Percentiles rank a stretch among this genome's conserved stretches.
Evolutionary conservation across 371 early-diverging fungal species (phyloP).

Genomic region (Mortierella sp.): DNA sequence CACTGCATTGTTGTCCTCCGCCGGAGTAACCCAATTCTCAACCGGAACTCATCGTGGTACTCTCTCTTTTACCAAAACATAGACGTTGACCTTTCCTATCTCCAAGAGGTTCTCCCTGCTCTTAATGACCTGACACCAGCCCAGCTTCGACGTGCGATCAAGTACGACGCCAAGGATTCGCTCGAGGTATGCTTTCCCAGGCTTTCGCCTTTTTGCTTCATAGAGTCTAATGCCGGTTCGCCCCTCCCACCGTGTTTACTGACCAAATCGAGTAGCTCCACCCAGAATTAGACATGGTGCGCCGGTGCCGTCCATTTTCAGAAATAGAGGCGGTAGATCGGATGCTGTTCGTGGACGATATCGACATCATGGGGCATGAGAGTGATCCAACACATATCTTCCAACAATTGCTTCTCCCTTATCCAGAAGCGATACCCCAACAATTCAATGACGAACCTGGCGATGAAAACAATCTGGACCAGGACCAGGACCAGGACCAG

Average conservation of each 20-base stretch:
- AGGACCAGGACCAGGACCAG: neutral
- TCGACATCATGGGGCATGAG: conserved; percentile 43
- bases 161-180: conserved; percentile 34
- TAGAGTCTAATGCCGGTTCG: too few relatives aligned
- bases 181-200: conserved; percentile 31
- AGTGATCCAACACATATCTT: conserved; percentile 31
- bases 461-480: neutral
- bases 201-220: neutral
- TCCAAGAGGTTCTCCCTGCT: conserved; percentile 24
- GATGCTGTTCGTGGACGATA: conserved; percentile 47
- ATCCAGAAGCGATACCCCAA: conserved; percentile 3
- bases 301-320: conserved; percentile 20
- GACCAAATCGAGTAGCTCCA: conserved; percentile 31
- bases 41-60: neutral
- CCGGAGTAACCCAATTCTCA: neutral
- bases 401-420: conserved; percentile 27
- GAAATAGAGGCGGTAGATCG: conserved; percentile 38
- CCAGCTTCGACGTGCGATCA: conserved; percentile 44
- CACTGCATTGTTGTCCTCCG: neutral
- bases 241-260: too few relatives aligned
- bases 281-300: conserved; percentile 35
- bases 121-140: conserved; percentile 17
- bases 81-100: conserved; percentile 24
- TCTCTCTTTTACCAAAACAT: neutral
- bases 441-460: neutral